Base-by-base conservation (phyloP, 2,329 filamentous ascomycete genomes). In the Parastagonospora avenae region DNA sequence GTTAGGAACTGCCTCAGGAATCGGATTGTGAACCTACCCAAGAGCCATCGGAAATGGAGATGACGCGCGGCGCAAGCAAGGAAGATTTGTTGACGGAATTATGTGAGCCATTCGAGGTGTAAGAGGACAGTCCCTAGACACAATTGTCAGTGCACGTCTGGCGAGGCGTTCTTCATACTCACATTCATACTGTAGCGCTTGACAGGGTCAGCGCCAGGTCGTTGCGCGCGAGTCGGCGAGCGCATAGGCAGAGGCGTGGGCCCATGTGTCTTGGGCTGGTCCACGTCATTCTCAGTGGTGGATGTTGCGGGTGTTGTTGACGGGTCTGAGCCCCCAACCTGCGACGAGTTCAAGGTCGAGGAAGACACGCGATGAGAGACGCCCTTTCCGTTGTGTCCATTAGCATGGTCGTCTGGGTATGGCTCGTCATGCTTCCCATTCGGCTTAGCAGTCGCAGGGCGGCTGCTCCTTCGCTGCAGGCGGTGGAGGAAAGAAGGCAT, bases 21-120 rank as follows among this genome's bases (percentile, higher is more conserved):
- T 71, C 14, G 35, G 12, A 16, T 14, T 15, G 15, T 33, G 11
- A 8, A 63, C 86, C 64, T 83, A 95, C 92, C 89, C 91, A 96
- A 51, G 90, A 87, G 61, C 89, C 90, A 59, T 96, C 91, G 8
- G 85, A 80, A 33, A 96, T 80, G 30, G 92, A 96, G 37, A 87
- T 77, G 33, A 97, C 84, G 62, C 85, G 85, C 19, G 93, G 92
- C 28, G 91, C 89, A 75, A 90, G 93, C 37, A 88, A 85, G 46
- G 92, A 96, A 14, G 86, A 82, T 7, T 88, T 55, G 83, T 76
- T 56, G 78, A 81, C 48, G 76, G 79, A 67, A 82, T 57, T 57
- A 43, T 73, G 69, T 12, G 70, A 73, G 53, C 82, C 82, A 61
- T 79, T 81, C 27, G 79, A 71, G 19, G 79, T 75, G 33, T 60